Conservation (phyloP, 2,329 filamentous ascomycete genomes). For the Trichophyton equinum region DNA sequence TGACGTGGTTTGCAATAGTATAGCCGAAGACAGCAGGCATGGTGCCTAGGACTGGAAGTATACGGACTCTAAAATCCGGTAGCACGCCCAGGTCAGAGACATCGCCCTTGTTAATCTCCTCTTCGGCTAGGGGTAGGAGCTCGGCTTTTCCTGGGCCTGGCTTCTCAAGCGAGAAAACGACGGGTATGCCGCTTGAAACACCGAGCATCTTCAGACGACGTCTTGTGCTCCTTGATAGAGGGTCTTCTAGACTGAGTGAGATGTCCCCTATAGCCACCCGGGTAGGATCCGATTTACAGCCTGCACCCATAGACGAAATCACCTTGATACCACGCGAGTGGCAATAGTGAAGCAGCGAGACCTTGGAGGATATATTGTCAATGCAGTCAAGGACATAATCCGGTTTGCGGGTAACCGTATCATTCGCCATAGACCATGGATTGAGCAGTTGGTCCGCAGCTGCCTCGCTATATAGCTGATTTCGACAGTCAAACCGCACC, state of each 20-base stretch:
- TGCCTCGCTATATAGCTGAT: conserved; percentile 64
- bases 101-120: conserved; percentile 73
- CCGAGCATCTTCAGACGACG: conserved; percentile 64
- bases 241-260: conserved; percentile 73
- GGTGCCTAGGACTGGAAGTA: conserved; percentile 84
- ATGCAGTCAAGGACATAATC: conserved; percentile 95
- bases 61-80: conserved; percentile 87
- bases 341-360: conserved; percentile 79
- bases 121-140: conserved; percentile 71
- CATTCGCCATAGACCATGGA: conserved; percentile 45
- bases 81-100: conserved; percentile 80
- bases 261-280: conserved; percentile 86
- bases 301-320: conserved; percentile 91
- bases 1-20: conserved; percentile 81
- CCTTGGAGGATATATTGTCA: conserved; percentile 96
- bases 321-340: conserved; percentile 64
- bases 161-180: conserved; percentile 86
- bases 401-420: conserved; percentile 41
- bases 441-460: conserved; percentile 56
- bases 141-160: conserved; percentile 82
- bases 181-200: conserved; percentile 72
- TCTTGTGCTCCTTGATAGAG: conserved; percentile 72
- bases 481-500: conserved; percentile 75
- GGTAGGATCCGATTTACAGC: conserved; percentile 79
- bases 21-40: conserved; percentile 97